Conservation (phyloP, 371 early-diverging fungal species). For the Rhizopus stolonifer region DNA sequence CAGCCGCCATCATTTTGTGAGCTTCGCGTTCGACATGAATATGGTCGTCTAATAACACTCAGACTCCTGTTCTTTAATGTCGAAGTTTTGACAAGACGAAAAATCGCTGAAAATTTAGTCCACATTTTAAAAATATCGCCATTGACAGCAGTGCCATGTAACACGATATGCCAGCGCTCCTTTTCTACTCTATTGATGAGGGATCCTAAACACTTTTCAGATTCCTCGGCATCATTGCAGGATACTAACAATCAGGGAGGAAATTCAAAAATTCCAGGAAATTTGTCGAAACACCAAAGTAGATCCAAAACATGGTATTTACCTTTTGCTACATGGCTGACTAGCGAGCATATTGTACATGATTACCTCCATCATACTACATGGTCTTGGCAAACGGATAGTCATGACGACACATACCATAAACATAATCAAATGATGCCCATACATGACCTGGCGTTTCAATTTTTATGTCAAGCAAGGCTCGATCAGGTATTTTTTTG, state of each 20-base stretch:
- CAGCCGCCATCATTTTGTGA: constrained; percentile 46
- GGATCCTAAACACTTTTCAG: constrained; percentile 44
- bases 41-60: constrained; percentile 37
- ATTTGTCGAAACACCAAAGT: constrained; percentile 13
- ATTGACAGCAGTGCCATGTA: constrained; percentile 21
- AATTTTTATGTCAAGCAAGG: constrained; percentile 69
- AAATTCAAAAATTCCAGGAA: constrained; percentile 2
- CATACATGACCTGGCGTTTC: constrained; percentile 71
- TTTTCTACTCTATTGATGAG: constrained; percentile 51
- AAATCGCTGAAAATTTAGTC: constrained; percentile 19
- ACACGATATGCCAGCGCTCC: constrained; percentile 49
- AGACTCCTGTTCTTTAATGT: constrained; percentile 57
- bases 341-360: constrained; percentile 52
- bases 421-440: constrained; percentile 59
- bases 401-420: constrained; percentile 51
- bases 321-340: constrained; percentile 39
- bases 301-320: constrained; percentile 40
- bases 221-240: background rate
- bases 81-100: constrained; percentile 31
- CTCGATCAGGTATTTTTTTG: constrained; percentile 59
- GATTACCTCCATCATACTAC: constrained; percentile 64
- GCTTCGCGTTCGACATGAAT: constrained; percentile 41
- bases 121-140: constrained; percentile 16
- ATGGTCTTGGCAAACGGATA: constrained; percentile 67
- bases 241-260: background rate